phyloP scores from a whole-genome alignment of 2,329 filamentous ascomycete genomes.

The Pseudopyrenochaeta lycopersici region DNA sequence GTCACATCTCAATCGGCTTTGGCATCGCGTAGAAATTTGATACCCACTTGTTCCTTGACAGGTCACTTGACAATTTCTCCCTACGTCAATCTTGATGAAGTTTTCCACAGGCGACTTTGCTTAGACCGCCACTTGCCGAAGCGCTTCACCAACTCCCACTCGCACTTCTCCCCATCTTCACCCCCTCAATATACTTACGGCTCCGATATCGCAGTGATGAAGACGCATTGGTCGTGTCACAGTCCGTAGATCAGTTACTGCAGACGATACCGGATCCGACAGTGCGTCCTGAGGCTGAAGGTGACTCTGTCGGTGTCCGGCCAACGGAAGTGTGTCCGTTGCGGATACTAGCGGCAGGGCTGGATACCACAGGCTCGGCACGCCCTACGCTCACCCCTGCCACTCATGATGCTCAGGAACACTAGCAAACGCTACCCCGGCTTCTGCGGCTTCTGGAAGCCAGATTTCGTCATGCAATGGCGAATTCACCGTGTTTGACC shows the following conservation, averaged over 20 bases:
- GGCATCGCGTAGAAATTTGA: conserved; percentile 20
- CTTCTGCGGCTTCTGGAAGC: conserved; percentile 14
- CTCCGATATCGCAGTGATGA: conserved; percentile 8
- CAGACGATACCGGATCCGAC: conserved; percentile 8
- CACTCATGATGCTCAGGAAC: conserved; percentile 11
- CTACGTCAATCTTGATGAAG: conserved; percentile 18
- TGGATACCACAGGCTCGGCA: conserved; percentile 31
- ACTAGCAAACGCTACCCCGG: conserved; percentile 16
- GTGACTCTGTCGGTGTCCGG: conserved; percentile 15
- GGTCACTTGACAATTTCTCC: conserved; percentile 30
- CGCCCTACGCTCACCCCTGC: conserved; percentile 24
- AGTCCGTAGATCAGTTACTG: not conserved
- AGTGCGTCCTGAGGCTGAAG: conserved; percentile 17
- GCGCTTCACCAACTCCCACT: not conserved
- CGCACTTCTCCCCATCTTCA: not conserved
- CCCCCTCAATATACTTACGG: not conserved
- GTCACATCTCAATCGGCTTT: conserved; percentile 7
- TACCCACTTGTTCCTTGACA: conserved; percentile 20
- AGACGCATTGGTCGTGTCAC: not conserved
- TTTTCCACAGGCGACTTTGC: conserved; percentile 14
- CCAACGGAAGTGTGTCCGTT: conserved; percentile 20
- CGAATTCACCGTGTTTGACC: conserved; percentile 1
- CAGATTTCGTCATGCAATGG: conserved; percentile 10
- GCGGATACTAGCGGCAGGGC: conserved; percentile 35
- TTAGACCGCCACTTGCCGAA: conserved; percentile 33